Evolutionary conservation across 1,284 basidiomycete genomes (phyloP).

Genomic region (Heterobasidion occidentale): DNA sequence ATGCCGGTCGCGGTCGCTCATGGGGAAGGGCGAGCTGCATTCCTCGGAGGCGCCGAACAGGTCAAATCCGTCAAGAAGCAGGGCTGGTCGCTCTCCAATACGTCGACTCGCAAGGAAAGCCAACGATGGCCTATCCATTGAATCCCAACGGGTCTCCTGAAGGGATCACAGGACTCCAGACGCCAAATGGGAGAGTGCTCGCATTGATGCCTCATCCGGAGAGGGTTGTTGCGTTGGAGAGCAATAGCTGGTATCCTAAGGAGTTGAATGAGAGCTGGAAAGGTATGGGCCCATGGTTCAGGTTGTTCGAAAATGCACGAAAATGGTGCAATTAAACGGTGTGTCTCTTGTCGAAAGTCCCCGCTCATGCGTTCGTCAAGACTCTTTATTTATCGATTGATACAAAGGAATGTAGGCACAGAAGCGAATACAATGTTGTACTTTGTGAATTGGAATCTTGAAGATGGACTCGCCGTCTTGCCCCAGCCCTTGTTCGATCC

Average conservation of each 20-base stretch:
- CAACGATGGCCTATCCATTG: slow-evolving; percentile 78
- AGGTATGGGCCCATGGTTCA: slow-evolving; percentile 88
- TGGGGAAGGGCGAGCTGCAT: slow-evolving; percentile 87
- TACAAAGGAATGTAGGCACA: too few relatives aligned
- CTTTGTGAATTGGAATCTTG: too few relatives aligned
- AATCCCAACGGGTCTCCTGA: slow-evolving; percentile 93
- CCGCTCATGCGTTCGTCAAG: too few relatives aligned
- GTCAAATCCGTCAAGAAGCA: slow-evolving; percentile 32
- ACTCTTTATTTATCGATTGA: too few relatives aligned
- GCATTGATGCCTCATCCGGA: slow-evolving; percentile 97
- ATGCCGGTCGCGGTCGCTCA: slow-evolving; percentile 94
- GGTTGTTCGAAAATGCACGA: slow-evolving; percentile 90
- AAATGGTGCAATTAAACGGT: slow-evolving; percentile 34
- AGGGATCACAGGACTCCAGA: slow-evolving; percentile 87
- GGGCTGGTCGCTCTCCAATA: slow-evolving; percentile 71
- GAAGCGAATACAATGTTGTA: too few relatives aligned
- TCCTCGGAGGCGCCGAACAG: slow-evolving; percentile 34
- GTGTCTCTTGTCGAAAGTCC: neutral
- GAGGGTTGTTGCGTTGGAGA: slow-evolving; percentile 68
- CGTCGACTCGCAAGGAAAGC: slow-evolving; percentile 58
- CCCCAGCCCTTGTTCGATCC: too few relatives aligned
- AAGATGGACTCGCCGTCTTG: too few relatives aligned
- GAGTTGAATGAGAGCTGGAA: slow-evolving; percentile 50
- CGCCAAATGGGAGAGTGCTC: slow-evolving; percentile 79
- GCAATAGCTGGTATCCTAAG: slow-evolving; percentile 81